phyloP scores from a whole-genome alignment of 805 yeast genomes.

The Torulaspora gathmanii region DNA sequence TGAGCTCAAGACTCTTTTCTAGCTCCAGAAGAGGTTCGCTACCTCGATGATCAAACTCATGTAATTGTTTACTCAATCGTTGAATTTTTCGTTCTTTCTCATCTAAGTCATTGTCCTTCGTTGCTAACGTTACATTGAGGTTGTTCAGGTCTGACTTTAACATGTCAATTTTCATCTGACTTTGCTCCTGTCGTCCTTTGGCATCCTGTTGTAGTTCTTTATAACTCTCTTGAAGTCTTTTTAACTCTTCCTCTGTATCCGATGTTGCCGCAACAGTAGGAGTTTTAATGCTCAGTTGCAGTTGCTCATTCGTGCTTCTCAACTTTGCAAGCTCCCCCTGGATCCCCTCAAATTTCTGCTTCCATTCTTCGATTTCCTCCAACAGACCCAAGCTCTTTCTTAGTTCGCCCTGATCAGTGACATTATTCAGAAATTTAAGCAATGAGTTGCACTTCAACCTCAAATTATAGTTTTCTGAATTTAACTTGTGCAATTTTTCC shows the following conservation, averaged over 20 bases:
- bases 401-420: conserved; percentile 26
- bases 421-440: conserved; percentile 28
- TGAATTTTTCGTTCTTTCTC: conserved; percentile 13
- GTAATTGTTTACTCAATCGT: conserved; percentile 15
- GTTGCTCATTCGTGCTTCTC: conserved; percentile 15
- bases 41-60: conserved; percentile 21
- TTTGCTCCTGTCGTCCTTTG: conserved; percentile 13
- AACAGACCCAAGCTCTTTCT: conserved; percentile 20
- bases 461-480: conserved; percentile 29
- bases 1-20: conserved; percentile 13
- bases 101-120: conserved; percentile 15
- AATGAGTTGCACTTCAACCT: conserved; percentile 30
- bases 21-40: conserved; percentile 12
- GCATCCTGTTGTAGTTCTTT: conserved; percentile 11
- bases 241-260: conserved; percentile 1
- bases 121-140: conserved; percentile 12
- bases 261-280: conserved; percentile 4
- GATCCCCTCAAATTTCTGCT: conserved; percentile 13
- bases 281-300: conserved; percentile 8
- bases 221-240: conserved; percentile 8
- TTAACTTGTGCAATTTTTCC: conserved; percentile 21
- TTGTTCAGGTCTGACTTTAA: conserved; percentile 14
- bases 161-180: conserved; percentile 7
- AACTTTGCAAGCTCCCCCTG: conserved; percentile 16
- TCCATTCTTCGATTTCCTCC: conserved; percentile 26